Evolutionary conservation across 2,329 filamentous ascomycete genomes (phyloP).

Genomic region (Ampelomyces quisqualis): DNA sequence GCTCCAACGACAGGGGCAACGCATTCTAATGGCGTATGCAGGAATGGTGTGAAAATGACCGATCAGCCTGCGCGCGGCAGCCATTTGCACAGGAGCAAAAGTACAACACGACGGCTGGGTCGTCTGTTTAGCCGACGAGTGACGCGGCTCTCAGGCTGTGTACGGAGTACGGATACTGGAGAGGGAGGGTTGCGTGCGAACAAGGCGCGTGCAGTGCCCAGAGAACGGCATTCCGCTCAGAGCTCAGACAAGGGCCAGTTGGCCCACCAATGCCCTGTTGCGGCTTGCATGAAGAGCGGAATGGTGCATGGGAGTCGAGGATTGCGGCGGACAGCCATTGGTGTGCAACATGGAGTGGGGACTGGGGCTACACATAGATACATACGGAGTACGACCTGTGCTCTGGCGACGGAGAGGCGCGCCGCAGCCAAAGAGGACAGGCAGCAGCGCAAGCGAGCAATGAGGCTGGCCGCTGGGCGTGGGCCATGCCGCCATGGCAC

Average conservation of each 20-base stretch:
- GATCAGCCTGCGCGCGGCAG: slow-evolving; percentile 13
- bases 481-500: too few species aligned
- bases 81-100: slow-evolving; percentile 6
- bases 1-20: slow-evolving; percentile 8
- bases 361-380: too few species aligned
- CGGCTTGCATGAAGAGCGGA: slow-evolving; percentile 5
- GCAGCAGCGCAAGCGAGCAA: not conserved
- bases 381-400: too few species aligned
- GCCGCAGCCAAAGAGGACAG: too few species aligned
- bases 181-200: slow-evolving; percentile 11
- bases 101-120: slow-evolving; percentile 13
- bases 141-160: slow-evolving; percentile 15
- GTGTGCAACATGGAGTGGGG: too few species aligned
- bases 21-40: slow-evolving; percentile 11
- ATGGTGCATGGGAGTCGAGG: not conserved
- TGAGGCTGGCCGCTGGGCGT: not conserved
- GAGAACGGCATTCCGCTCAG: slow-evolving; percentile 6
- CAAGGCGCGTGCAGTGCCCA: slow-evolving; percentile 7
- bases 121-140: slow-evolving; percentile 20
- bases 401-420: too few species aligned
- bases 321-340: too few species aligned
- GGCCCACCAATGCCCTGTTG: slow-evolving; percentile 20
- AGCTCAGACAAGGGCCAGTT: slow-evolving; percentile 23
- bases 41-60: slow-evolving; percentile 10
- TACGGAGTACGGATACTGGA: too few species aligned